Conservation (phyloP, 1,284 basidiomycete genomes). For the Malassezia obtusa region DNA sequence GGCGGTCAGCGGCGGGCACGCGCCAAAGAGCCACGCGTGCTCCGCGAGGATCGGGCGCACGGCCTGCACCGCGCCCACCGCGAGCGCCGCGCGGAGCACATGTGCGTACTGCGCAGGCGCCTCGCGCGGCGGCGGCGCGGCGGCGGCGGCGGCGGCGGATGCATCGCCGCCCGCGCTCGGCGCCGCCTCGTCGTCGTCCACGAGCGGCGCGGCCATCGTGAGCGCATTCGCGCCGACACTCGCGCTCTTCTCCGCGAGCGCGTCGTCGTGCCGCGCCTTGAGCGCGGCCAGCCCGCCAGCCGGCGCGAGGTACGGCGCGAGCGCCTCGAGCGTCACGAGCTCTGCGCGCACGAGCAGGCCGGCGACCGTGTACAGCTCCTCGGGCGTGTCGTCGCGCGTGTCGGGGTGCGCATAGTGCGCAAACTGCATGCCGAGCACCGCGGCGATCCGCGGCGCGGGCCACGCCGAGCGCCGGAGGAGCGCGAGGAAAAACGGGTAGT, state of each 20-base stretch:
- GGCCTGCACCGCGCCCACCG: constrained; percentile 70
- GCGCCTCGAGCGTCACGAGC: constrained; percentile 70
- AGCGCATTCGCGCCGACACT: constrained; percentile 64
- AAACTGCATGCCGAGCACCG: constrained; percentile 94
- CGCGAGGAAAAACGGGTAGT: constrained; percentile 84
- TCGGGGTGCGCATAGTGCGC: constrained; percentile 62
- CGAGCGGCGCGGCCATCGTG: constrained; percentile 78
- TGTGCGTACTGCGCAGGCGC: constrained; percentile 69
- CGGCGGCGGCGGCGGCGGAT: constrained; percentile 47
- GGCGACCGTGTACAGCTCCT: constrained; percentile 67
- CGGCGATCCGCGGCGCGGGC: constrained; percentile 44
- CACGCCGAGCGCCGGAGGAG: constrained; percentile 76
- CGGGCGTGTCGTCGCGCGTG: constrained; percentile 55
- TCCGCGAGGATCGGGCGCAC: constrained; percentile 68
- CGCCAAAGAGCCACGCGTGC: constrained; percentile 75
- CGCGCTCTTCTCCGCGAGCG: constrained; percentile 55
- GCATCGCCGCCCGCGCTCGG: constrained; percentile 17
- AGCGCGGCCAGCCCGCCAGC: constrained; percentile 48
- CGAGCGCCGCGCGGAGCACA: constrained; percentile 68
- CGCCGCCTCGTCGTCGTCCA: constrained; percentile 54
- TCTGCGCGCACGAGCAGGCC: constrained; percentile 81
- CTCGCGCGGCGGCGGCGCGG: constrained; percentile 49
- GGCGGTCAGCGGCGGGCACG: constrained; percentile 69
- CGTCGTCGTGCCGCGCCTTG: constrained; percentile 60
- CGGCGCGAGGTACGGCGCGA: constrained; percentile 67